A percentile compares a stretch with the other conserved stretches of the same genome.
phyloP scores from a whole-genome alignment of 805 yeast genomes.

The Teunomyces gatunensis region DNA sequence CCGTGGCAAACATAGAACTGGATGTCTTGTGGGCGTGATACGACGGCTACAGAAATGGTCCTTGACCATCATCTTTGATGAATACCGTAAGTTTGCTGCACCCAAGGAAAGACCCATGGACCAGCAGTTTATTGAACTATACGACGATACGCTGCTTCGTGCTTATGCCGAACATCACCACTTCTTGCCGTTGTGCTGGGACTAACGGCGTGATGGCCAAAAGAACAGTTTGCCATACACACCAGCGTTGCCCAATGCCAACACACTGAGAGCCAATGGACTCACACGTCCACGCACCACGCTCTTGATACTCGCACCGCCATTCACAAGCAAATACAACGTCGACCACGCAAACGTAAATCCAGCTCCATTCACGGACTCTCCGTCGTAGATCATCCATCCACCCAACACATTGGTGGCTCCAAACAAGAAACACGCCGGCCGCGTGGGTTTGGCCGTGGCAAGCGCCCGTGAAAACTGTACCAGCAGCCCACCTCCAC shows the following conservation, averaged over 20 bases:
- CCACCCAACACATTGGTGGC: slow-evolving; percentile 64
- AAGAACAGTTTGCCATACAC: slow-evolving; percentile 72
- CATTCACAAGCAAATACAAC: slow-evolving; percentile 70
- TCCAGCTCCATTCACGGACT: slow-evolving; percentile 75
- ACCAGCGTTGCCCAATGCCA: slow-evolving; percentile 61
- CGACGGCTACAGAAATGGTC: slow-evolving; percentile 91
- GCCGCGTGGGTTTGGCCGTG: slow-evolving; percentile 30
- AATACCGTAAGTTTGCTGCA: slow-evolving; percentile 88
- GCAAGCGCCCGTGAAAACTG: slow-evolving; percentile 18
- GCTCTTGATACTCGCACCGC: slow-evolving; percentile 52
- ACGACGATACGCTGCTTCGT: slow-evolving; percentile 63
- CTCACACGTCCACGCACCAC: slow-evolving; percentile 56
- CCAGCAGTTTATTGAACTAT: slow-evolving; percentile 91
- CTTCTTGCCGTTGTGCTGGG: slow-evolving; percentile 74
- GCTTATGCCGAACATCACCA: slow-evolving; percentile 48
- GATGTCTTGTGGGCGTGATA: slow-evolving; percentile 91
- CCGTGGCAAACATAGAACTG: slow-evolving; percentile 95
- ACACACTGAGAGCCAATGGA: slow-evolving; percentile 57
- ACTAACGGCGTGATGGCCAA: slow-evolving; percentile 26
- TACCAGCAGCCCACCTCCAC: slow-evolving; percentile 17
- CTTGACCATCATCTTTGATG: slow-evolving; percentile 90
- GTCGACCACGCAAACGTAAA: slow-evolving; percentile 79
- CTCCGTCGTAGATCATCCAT: slow-evolving; percentile 75
- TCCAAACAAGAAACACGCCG: slow-evolving; percentile 56
- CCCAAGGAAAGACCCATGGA: slow-evolving; percentile 96